phyloP scores from a whole-genome alignment of 73 alveolate genomes.

The Paramecium octaurelia region DNA sequence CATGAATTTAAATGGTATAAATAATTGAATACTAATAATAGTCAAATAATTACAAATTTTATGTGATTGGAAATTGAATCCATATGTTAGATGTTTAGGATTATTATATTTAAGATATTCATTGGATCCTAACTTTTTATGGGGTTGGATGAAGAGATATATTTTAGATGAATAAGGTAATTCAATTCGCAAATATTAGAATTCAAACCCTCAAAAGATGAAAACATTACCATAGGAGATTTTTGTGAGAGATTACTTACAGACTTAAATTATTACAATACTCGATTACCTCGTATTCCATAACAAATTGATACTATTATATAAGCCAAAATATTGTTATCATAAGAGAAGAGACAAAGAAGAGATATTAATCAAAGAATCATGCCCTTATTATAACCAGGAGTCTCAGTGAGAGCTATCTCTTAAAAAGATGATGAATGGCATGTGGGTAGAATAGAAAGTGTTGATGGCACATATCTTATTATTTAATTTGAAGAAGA shows the following conservation, averaged over 20 bases:
- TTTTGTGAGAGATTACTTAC: slow-evolving; percentile 75
- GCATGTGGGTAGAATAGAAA: slow-evolving; percentile 53
- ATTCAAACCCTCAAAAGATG: slow-evolving; percentile 66
- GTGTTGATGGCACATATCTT: slow-evolving; percentile 38
- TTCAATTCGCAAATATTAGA: background rate
- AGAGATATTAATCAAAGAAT: background rate
- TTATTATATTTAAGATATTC: slow-evolving; percentile 78
- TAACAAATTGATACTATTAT: slow-evolving; percentile 39
- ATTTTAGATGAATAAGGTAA: slow-evolving; percentile 70
- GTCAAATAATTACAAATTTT: slow-evolving; percentile 62
- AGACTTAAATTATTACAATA: slow-evolving; percentile 75
- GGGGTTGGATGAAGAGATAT: slow-evolving; percentile 74
- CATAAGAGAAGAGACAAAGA: slow-evolving; percentile 52
- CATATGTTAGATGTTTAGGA: slow-evolving; percentile 76
- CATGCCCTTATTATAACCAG: background rate
- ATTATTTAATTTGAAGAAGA: slow-evolving; percentile 45
- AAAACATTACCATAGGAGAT: slow-evolving; percentile 73
- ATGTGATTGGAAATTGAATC: slow-evolving; percentile 58
- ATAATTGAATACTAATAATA: background rate
- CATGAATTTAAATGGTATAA: slow-evolving; percentile 69
- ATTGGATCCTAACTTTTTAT: slow-evolving; percentile 72
- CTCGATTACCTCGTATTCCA: slow-evolving; percentile 86
- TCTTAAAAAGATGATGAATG: slow-evolving; percentile 47
- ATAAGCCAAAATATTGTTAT: slow-evolving; percentile 33
- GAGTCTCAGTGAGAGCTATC: slow-evolving; percentile 41